These are phyloP conservation scores for Penstemon barbatus DNA, from an alignment of 257 asterid genomes.

Conservation along the genomic window DNA sequence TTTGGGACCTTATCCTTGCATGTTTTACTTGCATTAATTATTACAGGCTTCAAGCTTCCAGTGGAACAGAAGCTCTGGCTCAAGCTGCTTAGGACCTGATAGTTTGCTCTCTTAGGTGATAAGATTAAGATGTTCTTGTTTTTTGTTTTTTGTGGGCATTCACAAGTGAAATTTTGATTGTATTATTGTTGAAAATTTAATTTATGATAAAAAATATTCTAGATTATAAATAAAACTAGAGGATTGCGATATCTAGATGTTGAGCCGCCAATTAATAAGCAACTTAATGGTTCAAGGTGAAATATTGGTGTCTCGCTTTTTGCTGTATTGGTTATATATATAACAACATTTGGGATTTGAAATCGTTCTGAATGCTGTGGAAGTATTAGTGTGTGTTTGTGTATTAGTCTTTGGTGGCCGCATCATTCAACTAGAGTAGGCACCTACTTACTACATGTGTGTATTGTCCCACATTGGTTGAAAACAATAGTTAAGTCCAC, in stretches of 20 bases:
- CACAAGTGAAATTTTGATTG: not conserved
- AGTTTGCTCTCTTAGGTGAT: constrained; percentile 5
- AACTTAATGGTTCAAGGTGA: not conserved
- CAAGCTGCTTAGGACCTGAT: constrained; percentile 48
- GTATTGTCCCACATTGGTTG: too few species aligned
- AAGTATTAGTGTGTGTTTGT: too few species aligned
- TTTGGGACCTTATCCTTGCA: constrained; percentile 8
- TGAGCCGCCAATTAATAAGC: not conserved
- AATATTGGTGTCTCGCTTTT: not conserved
- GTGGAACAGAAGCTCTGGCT: constrained; percentile 49
- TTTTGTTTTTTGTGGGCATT: too few species aligned
- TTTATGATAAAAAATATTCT: not conserved
- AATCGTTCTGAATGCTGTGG: too few species aligned
- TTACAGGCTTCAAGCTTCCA: constrained; percentile 63
- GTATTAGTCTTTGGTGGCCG: too few species aligned
- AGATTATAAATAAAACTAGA: not conserved
- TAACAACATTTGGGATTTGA: too few species aligned
- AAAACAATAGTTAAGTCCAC: too few species aligned
- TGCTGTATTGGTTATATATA: too few species aligned
- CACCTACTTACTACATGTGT: too few species aligned
- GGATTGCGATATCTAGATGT: not conserved
- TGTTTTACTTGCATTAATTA: constrained; percentile 17
- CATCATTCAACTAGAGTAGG: too few species aligned
- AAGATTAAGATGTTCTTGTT: not conserved
- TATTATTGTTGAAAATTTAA: not conserved